Evolutionary conservation across 176 grass and related monocot genomes (phyloP), one percentile per base, ranked within the genome.

Genomic region (Carex pumila): DNA sequence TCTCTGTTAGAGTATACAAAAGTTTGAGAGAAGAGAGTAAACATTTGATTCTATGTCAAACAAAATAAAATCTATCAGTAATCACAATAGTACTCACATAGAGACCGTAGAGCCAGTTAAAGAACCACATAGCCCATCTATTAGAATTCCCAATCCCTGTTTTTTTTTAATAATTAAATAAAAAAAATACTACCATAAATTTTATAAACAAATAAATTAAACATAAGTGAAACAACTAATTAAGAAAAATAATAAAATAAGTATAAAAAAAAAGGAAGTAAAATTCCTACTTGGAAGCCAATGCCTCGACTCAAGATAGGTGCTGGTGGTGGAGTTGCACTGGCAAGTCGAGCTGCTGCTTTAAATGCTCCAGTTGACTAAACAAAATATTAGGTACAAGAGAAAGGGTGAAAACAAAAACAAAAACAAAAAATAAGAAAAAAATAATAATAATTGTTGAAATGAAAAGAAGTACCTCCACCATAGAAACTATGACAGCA

Each of bases 321-420:
- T 62, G 93, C 93, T 74, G 96, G 96, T 90, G 96, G 93, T 14
- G 96, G 93, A 12, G 96, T 99, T n/a, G 96, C 96, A 85, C 93
- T 99, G 32, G 96, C 93, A 36, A 99, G 91, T 47, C 93, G 91
- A 12, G 96, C 96, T 72, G 96, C 91, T 78, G 96, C 96, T 84
- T 90, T 95, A 89, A 90, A 99, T 10, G 89, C 88, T 34, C 96
- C 96, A 8, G 96, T 99, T 76, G 96, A 92, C 96, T 99, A 83
- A 68, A 86, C 70, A 78, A 41, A 82, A 85, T 61, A 5, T 80
- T 77, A 56, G 47, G 10, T 14, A 6, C 14, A 6, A 75, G 41
- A 30, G 21, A n/a, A 76, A 55, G 22, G 5, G 72, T 25, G n/a
- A 62, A 25, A 62, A 62, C 18, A 0, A 30, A 75, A 55, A 3